Conservation (phyloP, 129 eudicot species). For the sunflower (Helianthus annuus) region HanXRQr2.0-SUNRISE NC_035434.2:16003301-16003800, state of each 20-base stretch:
- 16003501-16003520: constrained; percentile 94
- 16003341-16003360: constrained; percentile 81
- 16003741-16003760: neutral
- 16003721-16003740: constrained; percentile 59
- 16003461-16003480: constrained; percentile 85
- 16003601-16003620: too few species aligned
- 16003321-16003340: constrained; percentile 42
- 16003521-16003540: constrained; percentile 89
- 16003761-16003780: too few species aligned
- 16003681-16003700: constrained; percentile 37
- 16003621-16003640: constrained; percentile 90
- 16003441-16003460: too few species aligned
- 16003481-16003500: constrained; percentile 67
- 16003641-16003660: constrained; percentile 77
- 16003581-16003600: too few species aligned
- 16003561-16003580: too few species aligned
- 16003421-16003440: too few species aligned
- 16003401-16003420: too few species aligned
- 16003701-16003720: constrained; percentile 47
- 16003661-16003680: constrained; percentile 53
- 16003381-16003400: too few species aligned
- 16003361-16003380: constrained; percentile 85
- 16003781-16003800: too few species aligned
- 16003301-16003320: too few species aligned
- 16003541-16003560: too few species aligned